Evolutionary conservation across 768 basidiomycete species (phyloP), one percentile per base, ranked within the genome.

Genomic region (Gyrodon lividus): DNA sequence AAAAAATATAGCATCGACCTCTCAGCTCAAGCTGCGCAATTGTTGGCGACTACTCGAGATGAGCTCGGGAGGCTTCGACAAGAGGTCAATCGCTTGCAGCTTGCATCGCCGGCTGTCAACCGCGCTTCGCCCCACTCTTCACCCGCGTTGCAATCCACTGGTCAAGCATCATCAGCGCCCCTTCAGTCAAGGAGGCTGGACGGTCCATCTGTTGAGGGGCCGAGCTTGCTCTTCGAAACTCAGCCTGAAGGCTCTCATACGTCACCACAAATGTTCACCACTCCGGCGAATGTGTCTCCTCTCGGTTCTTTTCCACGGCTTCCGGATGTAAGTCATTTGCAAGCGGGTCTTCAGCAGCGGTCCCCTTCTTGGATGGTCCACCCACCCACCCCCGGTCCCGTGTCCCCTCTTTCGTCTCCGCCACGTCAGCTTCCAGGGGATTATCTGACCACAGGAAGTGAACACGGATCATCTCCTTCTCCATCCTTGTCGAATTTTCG

Each of bases 41-140:
- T 50, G 8, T 42, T 50, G 23, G 49, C 49, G 16, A 37, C 16
- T 22, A 42, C 34, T 6, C 49, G 43, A 17, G 49, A 50, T 31
- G 42, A 50, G 2, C 13, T 44, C n/a, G 43, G 49, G 16, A 16
- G 34, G n/a, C 34, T 26, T 28, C 42, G 43, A 23, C 33, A 35
- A 16, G 33, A 50, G 34, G 28, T 43, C 31, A 23, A 43, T 17
- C 35, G 28, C 31, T 44, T 50, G 24, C 34, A 24, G 20, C n/a
- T n/a, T n/a, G 23, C 19, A 17, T 50, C 48, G 1, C 42, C 48
- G 5, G 17, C 14, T 9, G 12, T 35, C 17, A 39, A n/a, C 14
- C 24, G 34, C 16, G 10, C 9, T 8, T 50, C 49, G 13, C 33
- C 49, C 17, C 14, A 8, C 10, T 22, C 24, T 2, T 34, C 48